These are phyloP conservation scores for Geotrichum aggregatum DNA, from an alignment of 1,139 yeast genomes.

Conservation along the genomic window DNA sequence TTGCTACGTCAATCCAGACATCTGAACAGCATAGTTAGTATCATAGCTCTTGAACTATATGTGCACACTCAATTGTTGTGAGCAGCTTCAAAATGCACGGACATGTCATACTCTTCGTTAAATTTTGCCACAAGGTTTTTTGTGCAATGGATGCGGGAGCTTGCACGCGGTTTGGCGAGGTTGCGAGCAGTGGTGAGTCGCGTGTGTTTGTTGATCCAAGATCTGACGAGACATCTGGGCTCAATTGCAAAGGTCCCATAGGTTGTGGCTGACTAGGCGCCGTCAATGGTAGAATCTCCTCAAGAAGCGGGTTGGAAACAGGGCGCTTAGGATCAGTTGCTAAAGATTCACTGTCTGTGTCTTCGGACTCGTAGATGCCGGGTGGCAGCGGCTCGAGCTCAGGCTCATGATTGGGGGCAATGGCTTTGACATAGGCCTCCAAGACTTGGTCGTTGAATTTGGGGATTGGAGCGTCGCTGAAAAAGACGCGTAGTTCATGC, in stretches of 20 bases:
- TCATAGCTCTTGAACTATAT: too few species aligned
- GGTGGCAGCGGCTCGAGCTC: constrained; percentile 8
- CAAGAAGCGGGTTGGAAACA: neutral
- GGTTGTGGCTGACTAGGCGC: too few species aligned
- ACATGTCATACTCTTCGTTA: neutral
- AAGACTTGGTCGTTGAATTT: constrained; percentile 13
- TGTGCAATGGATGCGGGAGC: too few species aligned
- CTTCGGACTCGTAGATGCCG: neutral
- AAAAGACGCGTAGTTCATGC: constrained; percentile 7
- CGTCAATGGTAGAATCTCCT: too few species aligned
- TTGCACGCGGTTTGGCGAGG: too few species aligned
- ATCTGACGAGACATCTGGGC: too few species aligned
- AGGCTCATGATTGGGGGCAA: constrained; percentile 14
- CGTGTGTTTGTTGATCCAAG: too few species aligned
- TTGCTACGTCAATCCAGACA: constrained; percentile 29
- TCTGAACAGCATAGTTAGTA: constrained; percentile 16
- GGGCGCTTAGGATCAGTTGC: neutral
- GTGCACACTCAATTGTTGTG: too few species aligned
- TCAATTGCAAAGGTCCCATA: too few species aligned
- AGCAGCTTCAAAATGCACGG: too few species aligned
- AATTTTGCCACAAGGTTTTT: too few species aligned
- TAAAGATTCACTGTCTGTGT: neutral
- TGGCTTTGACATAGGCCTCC: constrained; percentile 17
- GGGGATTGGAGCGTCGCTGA: constrained; percentile 9
- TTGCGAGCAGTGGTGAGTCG: too few species aligned